Evolutionary conservation across 805 yeast genomes (phyloP).

Genomic region (Starmera pachycereana): DNA sequence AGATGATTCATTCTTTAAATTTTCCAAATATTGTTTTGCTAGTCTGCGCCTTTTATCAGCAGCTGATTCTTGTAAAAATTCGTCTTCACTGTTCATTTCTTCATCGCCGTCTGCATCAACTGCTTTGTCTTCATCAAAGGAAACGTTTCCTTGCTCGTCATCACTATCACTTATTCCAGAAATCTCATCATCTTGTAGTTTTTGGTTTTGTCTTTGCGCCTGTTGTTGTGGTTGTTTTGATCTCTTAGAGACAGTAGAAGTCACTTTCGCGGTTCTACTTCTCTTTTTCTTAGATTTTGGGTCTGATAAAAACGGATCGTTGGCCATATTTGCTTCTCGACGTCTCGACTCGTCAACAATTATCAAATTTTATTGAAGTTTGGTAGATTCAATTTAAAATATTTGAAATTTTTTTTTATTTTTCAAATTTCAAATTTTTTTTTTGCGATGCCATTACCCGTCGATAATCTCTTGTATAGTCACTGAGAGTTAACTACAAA

Average conservation of each 20-base stretch:
- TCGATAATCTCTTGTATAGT: too few species aligned
- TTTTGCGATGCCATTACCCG: constrained; percentile 11
- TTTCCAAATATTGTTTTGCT: constrained; percentile 85
- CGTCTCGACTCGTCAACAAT: not conserved
- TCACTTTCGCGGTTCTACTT: constrained; percentile 7
- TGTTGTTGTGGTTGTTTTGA: constrained; percentile 1
- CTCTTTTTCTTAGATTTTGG: constrained; percentile 35
- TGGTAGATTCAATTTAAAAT: not conserved
- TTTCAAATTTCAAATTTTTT: not conserved
- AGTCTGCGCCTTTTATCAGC: constrained; percentile 91
- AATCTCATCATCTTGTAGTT: constrained; percentile 40
- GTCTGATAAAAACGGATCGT: constrained; percentile 54
- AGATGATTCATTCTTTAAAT: constrained; percentile 44
- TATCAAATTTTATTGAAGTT: not conserved
- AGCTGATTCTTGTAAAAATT: constrained; percentile 64
- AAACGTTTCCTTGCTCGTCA: constrained; percentile 33
- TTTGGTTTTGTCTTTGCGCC: not conserved
- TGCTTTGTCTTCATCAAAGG: constrained; percentile 19
- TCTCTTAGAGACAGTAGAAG: constrained; percentile 9
- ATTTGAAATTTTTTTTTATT: not conserved
- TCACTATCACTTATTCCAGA: constrained; percentile 41
- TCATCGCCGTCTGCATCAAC: constrained; percentile 27
- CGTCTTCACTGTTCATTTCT: constrained; percentile 58
- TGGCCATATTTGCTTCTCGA: constrained; percentile 29
- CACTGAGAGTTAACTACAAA: too few species aligned